Percentiles rank a stretch among this genome's conserved stretches.
phyloP scores from a whole-genome alignment of 441 rosid species.

The Raphanus hybrid region DNA sequence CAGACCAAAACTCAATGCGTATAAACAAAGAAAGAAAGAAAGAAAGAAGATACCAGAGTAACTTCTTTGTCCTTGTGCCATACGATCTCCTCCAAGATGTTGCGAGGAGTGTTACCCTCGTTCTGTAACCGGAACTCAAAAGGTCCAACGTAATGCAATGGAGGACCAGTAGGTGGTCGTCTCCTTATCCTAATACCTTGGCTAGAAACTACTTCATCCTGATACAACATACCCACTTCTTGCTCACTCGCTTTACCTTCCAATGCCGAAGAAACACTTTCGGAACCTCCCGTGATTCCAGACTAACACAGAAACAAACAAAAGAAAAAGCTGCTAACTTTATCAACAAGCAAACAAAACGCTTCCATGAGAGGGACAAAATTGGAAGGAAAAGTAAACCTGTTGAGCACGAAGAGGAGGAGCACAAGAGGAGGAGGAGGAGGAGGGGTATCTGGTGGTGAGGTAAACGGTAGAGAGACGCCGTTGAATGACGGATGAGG shows the following conservation, averaged over 20 bases:
- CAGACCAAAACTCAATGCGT: not conserved
- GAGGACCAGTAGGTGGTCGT: conserved; percentile 79
- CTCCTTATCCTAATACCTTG: conserved; percentile 91
- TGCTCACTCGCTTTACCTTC: conserved; percentile 47
- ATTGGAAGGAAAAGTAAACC: conserved; percentile 40
- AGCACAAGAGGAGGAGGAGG: conserved; percentile 24
- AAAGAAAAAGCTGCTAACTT: conserved; percentile 17
- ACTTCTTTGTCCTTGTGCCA: conserved; percentile 90
- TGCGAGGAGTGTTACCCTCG: conserved; percentile 84
- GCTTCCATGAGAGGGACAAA: not conserved
- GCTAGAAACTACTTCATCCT: conserved; percentile 68
- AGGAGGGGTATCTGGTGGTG: conserved; percentile 17
- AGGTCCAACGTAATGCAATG: conserved; percentile 89
- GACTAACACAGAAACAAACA: conserved; percentile 39
- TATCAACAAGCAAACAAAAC: not conserved
- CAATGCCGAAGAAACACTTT: conserved; percentile 31
- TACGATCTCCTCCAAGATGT: conserved; percentile 87
- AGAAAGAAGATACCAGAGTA: conserved; percentile 46
- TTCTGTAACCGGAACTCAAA: conserved; percentile 81
- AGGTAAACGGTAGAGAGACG: conserved; percentile 42
- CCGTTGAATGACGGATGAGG: conserved; percentile 37
- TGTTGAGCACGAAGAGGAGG: conserved; percentile 59
- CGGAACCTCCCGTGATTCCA: conserved; percentile 48
- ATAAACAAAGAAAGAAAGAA: not conserved
- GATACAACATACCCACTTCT: conserved; percentile 66